These are phyloP conservation scores for Microcera coccophila DNA, from an alignment of 2,329 filamentous ascomycete genomes.

Conservation along the genomic window DNA sequence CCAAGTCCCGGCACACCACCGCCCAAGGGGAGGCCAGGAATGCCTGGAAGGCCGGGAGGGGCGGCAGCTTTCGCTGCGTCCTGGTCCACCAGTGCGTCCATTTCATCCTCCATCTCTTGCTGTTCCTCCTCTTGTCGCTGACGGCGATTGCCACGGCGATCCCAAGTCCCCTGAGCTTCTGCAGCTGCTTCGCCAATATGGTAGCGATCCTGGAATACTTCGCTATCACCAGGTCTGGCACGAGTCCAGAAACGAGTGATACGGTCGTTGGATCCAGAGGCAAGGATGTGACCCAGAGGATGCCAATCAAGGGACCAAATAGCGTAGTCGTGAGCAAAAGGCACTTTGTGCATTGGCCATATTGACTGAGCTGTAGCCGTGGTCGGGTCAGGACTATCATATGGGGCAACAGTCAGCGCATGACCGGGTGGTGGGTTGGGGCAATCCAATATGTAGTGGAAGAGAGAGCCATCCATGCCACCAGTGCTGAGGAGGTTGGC, in stretches of 20 bases:
- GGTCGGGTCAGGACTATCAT: slow-evolving; percentile 75
- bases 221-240: slow-evolving; percentile 79
- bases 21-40: slow-evolving; percentile 56
- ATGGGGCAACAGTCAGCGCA: slow-evolving; percentile 70
- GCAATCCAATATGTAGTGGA: slow-evolving; percentile 94
- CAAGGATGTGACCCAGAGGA: slow-evolving; percentile 89
- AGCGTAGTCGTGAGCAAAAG: slow-evolving; percentile 87
- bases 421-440: slow-evolving; percentile 78
- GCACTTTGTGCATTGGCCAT: slow-evolving; percentile 80
- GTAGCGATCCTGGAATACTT: slow-evolving; percentile 83
- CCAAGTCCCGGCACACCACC: slow-evolving; percentile 41
- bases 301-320: slow-evolving; percentile 99
- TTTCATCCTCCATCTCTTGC: slow-evolving; percentile 88
- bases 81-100: slow-evolving; percentile 88
- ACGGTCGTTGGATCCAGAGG: slow-evolving; percentile 92
- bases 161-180: slow-evolving; percentile 93
- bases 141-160: slow-evolving; percentile 70
- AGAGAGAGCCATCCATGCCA: slow-evolving; percentile 81
- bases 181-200: slow-evolving; percentile 93
- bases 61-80: slow-evolving; percentile 53
- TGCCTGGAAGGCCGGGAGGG: slow-evolving; percentile 46
- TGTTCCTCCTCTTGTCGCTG: slow-evolving; percentile 90
- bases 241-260: slow-evolving; percentile 97
- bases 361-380: slow-evolving; percentile 86
- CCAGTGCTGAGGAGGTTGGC: slow-evolving; percentile 85